Evolutionary conservation across 495 filamentous ascomycete genomes (phyloP).

Genomic region (Filosporella fistucella): DNA sequence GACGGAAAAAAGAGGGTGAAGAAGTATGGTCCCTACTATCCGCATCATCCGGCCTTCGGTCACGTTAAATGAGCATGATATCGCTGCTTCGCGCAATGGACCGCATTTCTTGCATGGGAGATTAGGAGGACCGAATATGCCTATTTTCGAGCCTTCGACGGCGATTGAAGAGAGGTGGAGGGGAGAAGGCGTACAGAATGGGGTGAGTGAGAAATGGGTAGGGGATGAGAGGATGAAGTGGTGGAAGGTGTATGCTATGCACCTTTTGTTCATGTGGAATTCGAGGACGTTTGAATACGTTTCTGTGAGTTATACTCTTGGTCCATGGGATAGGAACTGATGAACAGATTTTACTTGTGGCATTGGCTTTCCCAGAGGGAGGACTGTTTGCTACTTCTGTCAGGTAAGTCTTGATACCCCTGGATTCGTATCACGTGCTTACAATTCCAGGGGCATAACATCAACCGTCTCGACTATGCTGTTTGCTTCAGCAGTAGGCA

Average conservation of each 20-base stretch:
- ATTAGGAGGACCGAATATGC: too few relatives aligned
- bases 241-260: constrained; percentile 45
- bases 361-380: constrained; percentile 47
- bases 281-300: constrained; percentile 35
- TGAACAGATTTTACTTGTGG: constrained; percentile 48
- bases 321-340: not conserved
- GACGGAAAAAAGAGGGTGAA: too few relatives aligned
- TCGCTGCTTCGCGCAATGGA: too few relatives aligned
- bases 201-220: too few relatives aligned
- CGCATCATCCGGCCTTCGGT: too few relatives aligned
- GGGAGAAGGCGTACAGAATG: too few relatives aligned
- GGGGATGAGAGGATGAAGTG: constrained; percentile 16
- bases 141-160: too few relatives aligned
- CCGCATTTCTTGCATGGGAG: too few relatives aligned
- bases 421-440: constrained; percentile 8
- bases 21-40: too few relatives aligned
- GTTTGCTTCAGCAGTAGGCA: constrained; percentile 31
- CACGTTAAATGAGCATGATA: too few relatives aligned
- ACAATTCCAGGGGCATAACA: constrained; percentile 10
- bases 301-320: constrained; percentile 22
- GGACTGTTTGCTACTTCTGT: constrained; percentile 41
- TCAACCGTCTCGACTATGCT: constrained; percentile 16
- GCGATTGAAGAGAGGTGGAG: too few relatives aligned
- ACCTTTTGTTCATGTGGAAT: constrained; percentile 33
- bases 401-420: constrained; percentile 18